These are phyloP conservation scores for Candida dajiaensis DNA, from an alignment of 805 yeast genomes.

Conservation along the genomic window DNA sequence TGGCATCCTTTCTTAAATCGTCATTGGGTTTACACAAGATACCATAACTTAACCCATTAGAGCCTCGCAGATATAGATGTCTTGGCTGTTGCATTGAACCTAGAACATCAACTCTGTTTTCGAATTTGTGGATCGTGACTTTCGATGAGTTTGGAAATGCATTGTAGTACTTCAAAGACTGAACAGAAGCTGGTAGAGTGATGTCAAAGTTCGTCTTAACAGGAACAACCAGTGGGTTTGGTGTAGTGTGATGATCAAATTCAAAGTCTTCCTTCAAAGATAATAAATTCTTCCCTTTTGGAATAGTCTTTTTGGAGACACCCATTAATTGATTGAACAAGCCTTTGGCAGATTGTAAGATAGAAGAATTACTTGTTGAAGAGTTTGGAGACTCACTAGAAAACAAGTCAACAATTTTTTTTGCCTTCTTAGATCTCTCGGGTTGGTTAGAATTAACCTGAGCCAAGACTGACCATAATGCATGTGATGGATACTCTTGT, in stretches of 20 bases:
- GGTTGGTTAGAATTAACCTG: constrained; percentile 53
- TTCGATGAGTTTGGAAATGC: constrained; percentile 40
- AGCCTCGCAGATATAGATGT: constrained; percentile 67
- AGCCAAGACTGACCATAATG: constrained; percentile 80
- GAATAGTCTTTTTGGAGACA: constrained; percentile 20
- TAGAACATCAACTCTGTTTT: constrained; percentile 62
- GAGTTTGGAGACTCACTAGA: constrained; percentile 20
- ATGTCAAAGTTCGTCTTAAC: constrained; percentile 64
- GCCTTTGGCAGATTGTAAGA: constrained; percentile 19
- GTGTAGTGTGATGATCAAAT: constrained; percentile 35
- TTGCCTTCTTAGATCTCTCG: constrained; percentile 42
- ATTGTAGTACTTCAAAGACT: constrained; percentile 32
- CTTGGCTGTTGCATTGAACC: constrained; percentile 85
- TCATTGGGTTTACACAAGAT: constrained; percentile 82
- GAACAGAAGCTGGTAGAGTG: constrained; percentile 48
- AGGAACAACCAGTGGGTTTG: constrained; percentile 64
- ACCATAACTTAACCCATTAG: constrained; percentile 68
- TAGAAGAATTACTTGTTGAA: constrained; percentile 10
- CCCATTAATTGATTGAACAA: constrained; percentile 23
- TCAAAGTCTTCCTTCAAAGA: constrained; percentile 35
- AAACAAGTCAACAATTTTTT: constrained; percentile 32
- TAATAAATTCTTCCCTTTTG: constrained; percentile 11
- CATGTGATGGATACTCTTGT: constrained; percentile 67
- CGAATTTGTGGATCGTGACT: constrained; percentile 58
- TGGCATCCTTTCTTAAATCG: constrained; percentile 92